A percentile compares a stretch with the other conserved stretches of the same genome.
Conservation (phyloP, 768 basidiomycete genomes). For the Tulasnella sp. region DNA sequence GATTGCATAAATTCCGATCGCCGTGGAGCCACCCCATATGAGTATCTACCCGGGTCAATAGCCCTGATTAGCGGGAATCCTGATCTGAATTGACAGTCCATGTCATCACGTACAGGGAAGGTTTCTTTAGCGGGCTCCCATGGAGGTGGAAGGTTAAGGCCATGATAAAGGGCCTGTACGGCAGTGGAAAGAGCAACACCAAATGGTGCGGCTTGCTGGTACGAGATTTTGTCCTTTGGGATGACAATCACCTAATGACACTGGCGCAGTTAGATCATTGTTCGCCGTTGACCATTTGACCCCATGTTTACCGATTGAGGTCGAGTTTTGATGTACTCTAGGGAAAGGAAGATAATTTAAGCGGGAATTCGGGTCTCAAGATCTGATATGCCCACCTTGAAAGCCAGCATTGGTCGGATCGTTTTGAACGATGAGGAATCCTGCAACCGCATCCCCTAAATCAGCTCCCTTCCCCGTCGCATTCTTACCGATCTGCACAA, state of each 20-base stretch:
- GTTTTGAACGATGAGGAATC: constrained; percentile 19
- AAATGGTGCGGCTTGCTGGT: constrained; percentile 21
- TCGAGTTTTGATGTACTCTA: constrained; percentile 19
- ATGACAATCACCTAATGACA: constrained; percentile 21
- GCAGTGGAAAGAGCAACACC: constrained; percentile 21
- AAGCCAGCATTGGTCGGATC: constrained; percentile 19
- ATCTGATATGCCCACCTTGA: constrained; percentile 14
- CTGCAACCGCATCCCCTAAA: constrained; percentile 21
- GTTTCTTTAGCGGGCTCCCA: constrained; percentile 15
- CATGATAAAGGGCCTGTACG: constrained; percentile 18
- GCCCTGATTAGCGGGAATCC: not conserved
- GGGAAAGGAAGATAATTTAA: not conserved
- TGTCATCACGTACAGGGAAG: constrained; percentile 11
- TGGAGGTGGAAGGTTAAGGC: constrained; percentile 17
- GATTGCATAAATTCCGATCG: constrained; percentile 31
- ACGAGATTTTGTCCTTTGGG: constrained; percentile 17
- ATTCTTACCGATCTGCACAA: constrained; percentile 19
- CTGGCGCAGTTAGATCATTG: no score
- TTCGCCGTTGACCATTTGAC: no score
- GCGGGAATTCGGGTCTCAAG: not conserved
- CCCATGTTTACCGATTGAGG: constrained; percentile 18
- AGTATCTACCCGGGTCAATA: constrained; percentile 12
- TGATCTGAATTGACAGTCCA: not conserved
- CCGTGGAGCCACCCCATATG: constrained; percentile 19
- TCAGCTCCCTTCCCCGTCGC: constrained; percentile 19